Evolutionary conservation across 2,329 filamentous ascomycete genomes (phyloP), one percentile per base, ranked within the genome.

Genomic region (Coniochaeta sp.): DNA sequence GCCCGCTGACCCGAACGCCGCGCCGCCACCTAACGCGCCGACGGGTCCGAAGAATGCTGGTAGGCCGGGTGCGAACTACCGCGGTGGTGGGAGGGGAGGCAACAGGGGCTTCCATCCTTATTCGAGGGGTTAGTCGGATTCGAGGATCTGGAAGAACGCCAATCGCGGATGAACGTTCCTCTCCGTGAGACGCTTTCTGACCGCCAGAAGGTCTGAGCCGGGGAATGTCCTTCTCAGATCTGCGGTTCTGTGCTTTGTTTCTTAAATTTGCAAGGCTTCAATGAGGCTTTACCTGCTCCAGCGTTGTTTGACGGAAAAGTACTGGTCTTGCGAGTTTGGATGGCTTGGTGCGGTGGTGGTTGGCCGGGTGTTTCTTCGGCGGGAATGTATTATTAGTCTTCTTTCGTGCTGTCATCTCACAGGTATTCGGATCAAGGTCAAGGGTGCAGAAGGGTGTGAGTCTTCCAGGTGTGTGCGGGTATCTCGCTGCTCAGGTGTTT

Each of bases 11-110:
- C 79, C 79, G 2, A 73, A 69, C 52, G 81, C 80, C 57, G 82
- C 73, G 7, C 82, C 85, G 13, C 89, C 89, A 18, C 85, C 87
- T 5, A 90, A 90, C 64, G 89, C 94, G 6, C 94, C 94, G 0
- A 99, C 94, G 0, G 94, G 94, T 0, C 94, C 94, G 4, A 95
- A 95, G 78, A 99, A 97, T 63, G 90, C 91, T 1, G 91, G 91
- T 24, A 87, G 86, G 64, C 90, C 91, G 1, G 91, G 91, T 14
- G 90, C 89, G 1, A 96, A 96, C 71, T 97, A 96, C 68, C 86
- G 92, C 35, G 92, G 94, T 50, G 92, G 92, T 49, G 90, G 92
- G 16, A 77, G 89, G 55, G 87, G 89, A 54, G 81, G 83, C 22
- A 79, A 77, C 68, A 75, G 89, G 26, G 89, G 88, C 3, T 95